A percentile compares a stretch with the other conserved stretches of the same genome.
Evolutionary conservation across 768 basidiomycete genomes (phyloP).

Genomic region (Chalciporus sphaerocephalus): DNA sequence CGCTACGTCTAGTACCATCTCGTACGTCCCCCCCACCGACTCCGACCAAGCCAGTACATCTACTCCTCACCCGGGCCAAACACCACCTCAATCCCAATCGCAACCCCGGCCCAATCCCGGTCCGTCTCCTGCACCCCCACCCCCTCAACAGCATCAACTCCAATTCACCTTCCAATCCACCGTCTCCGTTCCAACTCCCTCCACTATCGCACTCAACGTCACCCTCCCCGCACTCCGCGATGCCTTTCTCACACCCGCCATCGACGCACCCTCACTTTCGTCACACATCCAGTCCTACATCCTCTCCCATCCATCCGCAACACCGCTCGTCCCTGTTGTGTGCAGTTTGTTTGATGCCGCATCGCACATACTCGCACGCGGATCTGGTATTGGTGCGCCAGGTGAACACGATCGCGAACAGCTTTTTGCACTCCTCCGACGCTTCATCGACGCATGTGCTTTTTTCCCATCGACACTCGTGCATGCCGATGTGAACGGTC

Average conservation of each 20-base stretch:
- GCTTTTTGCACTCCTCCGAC: constrained; percentile 33
- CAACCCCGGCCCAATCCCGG: constrained; percentile 16
- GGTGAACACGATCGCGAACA: constrained; percentile 10
- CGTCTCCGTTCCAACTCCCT: constrained; percentile 41
- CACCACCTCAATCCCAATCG: constrained; percentile 1
- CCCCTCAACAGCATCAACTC: constrained; percentile 36
- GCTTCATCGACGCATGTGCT: constrained; percentile 48
- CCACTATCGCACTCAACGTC: constrained; percentile 26
- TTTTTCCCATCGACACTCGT: constrained; percentile 46
- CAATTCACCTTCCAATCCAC: constrained; percentile 42
- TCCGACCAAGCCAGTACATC: constrained; percentile 27
- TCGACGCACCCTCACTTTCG: constrained; percentile 48
- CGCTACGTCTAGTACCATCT: constrained; percentile 33
- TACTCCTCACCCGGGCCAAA: constrained; percentile 30
- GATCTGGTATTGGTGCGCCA: no score
- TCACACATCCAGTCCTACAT: constrained; percentile 52
- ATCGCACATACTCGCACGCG: constrained; percentile 23
- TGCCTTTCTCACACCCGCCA: constrained; percentile 31
- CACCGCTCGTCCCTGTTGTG: constrained; percentile 47
- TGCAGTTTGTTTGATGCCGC: constrained; percentile 52
- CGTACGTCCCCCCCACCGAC: constrained; percentile 32
- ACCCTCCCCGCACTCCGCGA: constrained; percentile 29
- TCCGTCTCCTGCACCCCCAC: constrained; percentile 33
- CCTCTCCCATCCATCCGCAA: constrained; percentile 44
- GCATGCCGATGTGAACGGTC: constrained; percentile 54